A percentile compares a stretch with the other conserved stretches of the same genome.
These are phyloP conservation scores for Salix caprea DNA, from an alignment of 345 rosid species.

Conservation along the genomic window DNA sequence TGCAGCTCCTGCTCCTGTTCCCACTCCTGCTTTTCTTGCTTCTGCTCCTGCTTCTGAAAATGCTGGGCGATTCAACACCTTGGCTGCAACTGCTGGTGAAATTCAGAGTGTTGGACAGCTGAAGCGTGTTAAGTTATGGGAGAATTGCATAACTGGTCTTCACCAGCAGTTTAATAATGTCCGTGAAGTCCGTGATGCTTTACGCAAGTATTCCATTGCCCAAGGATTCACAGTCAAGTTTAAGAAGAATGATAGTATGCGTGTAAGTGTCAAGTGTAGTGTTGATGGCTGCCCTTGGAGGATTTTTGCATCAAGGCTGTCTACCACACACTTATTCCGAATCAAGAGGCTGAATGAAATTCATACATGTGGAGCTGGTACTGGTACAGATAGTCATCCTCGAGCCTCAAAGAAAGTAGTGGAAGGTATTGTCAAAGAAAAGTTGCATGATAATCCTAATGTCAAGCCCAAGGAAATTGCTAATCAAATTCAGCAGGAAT, in stretches of 20 bases:
- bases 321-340: conserved; percentile 18
- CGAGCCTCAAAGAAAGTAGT: conserved; percentile 28
- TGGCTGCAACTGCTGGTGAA: conserved; percentile 7
- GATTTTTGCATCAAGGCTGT: conserved; percentile 22
- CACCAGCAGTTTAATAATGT: conserved; percentile 30
- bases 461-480: conserved; percentile 25
- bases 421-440: conserved; percentile 24
- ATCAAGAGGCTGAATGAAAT: conserved; percentile 15
- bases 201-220: conserved; percentile 23
- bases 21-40: neutral
- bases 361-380: conserved; percentile 22
- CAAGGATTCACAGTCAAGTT: conserved; percentile 24
- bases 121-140: conserved; percentile 29
- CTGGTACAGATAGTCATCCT: conserved; percentile 4
- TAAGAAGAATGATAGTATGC: conserved; percentile 23
- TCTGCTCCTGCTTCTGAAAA: conserved; percentile 9
- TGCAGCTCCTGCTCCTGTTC: neutral
- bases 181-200: conserved; percentile 22
- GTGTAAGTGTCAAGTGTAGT: conserved; percentile 27
- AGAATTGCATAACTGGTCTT: conserved; percentile 28
- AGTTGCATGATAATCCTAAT: conserved; percentile 17
- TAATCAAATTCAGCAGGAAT: conserved; percentile 18
- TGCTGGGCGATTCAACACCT: conserved; percentile 5
- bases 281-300: conserved; percentile 30
- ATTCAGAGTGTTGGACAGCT: conserved; percentile 11